phyloP scores from a whole-genome alignment of 805 yeast species.

The Saccharomycopsis javanensis region DNA sequence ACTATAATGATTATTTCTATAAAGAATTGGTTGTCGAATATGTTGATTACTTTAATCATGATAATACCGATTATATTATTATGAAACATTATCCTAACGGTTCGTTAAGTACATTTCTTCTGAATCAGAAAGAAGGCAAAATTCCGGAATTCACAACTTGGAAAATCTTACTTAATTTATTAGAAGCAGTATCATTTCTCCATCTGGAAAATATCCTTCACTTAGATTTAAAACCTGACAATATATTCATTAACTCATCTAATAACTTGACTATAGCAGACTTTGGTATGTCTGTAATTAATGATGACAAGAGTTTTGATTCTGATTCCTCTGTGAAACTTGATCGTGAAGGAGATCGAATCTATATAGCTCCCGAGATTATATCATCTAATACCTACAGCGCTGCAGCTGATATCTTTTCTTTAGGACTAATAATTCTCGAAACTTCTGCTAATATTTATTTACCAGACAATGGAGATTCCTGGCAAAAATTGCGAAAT shows the following conservation, averaged over 20 bases:
- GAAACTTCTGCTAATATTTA: conserved; percentile 95
- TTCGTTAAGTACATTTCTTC: conserved; percentile 68
- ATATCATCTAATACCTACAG: conserved; percentile 74
- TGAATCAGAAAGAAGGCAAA: conserved; percentile 65
- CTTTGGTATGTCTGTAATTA: conserved; percentile 78
- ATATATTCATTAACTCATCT: conserved; percentile 87
- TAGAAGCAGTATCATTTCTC: conserved; percentile 70
- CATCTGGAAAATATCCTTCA: conserved; percentile 71
- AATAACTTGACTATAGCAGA: conserved; percentile 93
- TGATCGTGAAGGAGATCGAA: conserved; percentile 95
- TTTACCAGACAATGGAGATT: conserved; percentile 89
- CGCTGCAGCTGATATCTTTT: conserved; percentile 88
- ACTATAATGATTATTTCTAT: conserved; percentile 42
- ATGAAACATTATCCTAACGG: conserved; percentile 95
- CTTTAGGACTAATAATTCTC: conserved; percentile 86
- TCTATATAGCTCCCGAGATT: conserved; percentile 95
- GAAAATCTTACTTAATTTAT: conserved; percentile 83
- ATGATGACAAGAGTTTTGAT: not conserved
- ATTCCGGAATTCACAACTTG: conserved; percentile 96
- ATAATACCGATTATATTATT: conserved; percentile 75
- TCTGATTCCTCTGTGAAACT: not conserved
- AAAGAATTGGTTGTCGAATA: conserved; percentile 70
- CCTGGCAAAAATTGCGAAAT: conserved; percentile 91
- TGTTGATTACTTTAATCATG: conserved; percentile 78
- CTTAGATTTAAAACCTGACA: conserved; percentile 91